Evolutionary conservation across 345 rosid genomes (phyloP).

Genomic region (Xanthoceras sorbifolium): DNA sequence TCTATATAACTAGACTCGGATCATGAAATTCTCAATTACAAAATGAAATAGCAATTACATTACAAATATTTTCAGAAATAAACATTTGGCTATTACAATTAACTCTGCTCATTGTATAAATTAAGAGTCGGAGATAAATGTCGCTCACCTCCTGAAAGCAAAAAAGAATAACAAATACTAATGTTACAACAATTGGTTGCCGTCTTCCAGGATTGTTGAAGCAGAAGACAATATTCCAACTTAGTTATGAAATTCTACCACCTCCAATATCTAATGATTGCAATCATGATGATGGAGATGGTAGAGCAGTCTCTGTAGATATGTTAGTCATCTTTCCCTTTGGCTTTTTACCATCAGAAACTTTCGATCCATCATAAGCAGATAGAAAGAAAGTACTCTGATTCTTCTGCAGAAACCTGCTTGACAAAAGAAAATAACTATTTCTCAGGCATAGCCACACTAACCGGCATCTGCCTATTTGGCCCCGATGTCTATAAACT

Average conservation of each 20-base stretch:
- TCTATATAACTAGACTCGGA: background rate
- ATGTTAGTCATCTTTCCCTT: conserved; percentile 66
- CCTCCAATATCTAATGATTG: conserved; percentile 7
- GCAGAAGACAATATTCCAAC: conserved; percentile 6
- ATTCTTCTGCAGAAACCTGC: conserved; percentile 93
- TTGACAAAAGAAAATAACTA: background rate
- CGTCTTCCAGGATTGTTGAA: conserved; percentile 12
- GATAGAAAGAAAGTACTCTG: conserved; percentile 77
- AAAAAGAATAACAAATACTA: conserved; percentile 29
- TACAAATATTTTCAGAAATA: background rate
- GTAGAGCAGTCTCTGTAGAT: conserved; percentile 5
- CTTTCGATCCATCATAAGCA: conserved; percentile 59
- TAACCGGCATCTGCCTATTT: background rate
- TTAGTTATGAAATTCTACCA: conserved; percentile 5
- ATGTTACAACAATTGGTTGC: conserved; percentile 34
- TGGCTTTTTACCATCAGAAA: conserved; percentile 68
- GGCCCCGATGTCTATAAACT: background rate
- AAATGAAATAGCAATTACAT: background rate
- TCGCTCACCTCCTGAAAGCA: background rate
- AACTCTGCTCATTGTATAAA: conserved; percentile 6
- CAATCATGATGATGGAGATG: background rate
- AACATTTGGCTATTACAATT: conserved; percentile 1
- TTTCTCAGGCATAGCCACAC: background rate
- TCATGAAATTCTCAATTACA: background rate
- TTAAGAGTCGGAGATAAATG: background rate